phyloP scores from a whole-genome alignment of 164 flowering plant genomes.

The Chimonanthus salicifolius region DNA sequence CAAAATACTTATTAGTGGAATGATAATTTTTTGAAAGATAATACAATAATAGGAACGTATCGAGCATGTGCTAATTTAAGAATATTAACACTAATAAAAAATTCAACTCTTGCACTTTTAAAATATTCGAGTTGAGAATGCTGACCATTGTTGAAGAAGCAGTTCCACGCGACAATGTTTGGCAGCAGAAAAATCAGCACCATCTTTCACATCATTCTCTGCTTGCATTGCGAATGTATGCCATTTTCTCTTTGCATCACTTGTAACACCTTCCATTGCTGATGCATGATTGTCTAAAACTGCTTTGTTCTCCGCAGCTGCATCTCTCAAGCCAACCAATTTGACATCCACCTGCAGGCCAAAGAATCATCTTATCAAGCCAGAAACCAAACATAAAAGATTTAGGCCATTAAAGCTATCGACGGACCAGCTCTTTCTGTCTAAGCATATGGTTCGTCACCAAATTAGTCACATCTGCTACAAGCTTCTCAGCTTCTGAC shows the following conservation, averaged over 20 bases:
- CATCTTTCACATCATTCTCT: constrained; percentile 52
- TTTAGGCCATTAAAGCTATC: background rate
- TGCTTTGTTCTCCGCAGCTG: constrained; percentile 38
- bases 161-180: constrained; percentile 91
- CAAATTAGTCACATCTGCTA: constrained; percentile 60
- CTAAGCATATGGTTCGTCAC: constrained; percentile 56
- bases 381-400: constrained; percentile 1
- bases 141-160: constrained; percentile 67
- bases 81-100: background rate
- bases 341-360: constrained; percentile 57
- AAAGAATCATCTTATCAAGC: background rate
- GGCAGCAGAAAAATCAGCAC: constrained; percentile 75
- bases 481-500: constrained; percentile 71
- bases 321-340: constrained; percentile 52
- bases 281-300: constrained; percentile 70
- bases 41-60: background rate
- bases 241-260: constrained; percentile 91
- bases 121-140: constrained; percentile 1
- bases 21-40: background rate
- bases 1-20: background rate
- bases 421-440: constrained; percentile 74
- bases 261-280: constrained; percentile 45
- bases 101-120: background rate
- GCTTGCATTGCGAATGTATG: constrained; percentile 56
- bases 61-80: background rate